Percentiles rank a stretch among this genome's conserved stretches.
Conservation (phyloP, 306 rosid genomes). For the Fragaria ananassa region DNA sequence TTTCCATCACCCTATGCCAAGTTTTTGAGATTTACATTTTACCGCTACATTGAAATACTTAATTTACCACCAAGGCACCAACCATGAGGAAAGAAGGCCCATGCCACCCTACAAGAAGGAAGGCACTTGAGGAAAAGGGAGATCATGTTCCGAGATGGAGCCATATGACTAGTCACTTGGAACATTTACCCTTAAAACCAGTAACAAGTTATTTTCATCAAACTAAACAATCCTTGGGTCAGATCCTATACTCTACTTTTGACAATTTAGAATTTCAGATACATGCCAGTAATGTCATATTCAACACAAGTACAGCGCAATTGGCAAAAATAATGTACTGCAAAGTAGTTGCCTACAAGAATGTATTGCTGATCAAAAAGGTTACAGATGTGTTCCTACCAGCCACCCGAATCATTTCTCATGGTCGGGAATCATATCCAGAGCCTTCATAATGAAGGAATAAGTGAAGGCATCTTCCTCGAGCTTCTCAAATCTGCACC, state of each 20-base stretch:
- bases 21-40: no score
- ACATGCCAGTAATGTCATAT: neutral
- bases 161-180: no score
- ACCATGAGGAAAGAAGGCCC: no score
- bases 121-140: neutral
- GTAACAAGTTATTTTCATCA: neutral
- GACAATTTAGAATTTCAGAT: no score
- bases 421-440: slow-evolving; percentile 41
- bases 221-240: neutral
- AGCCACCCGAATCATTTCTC: neutral
- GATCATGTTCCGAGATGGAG: neutral
- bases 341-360: neutral
- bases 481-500: slow-evolving; percentile 80
- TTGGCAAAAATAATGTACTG: neutral
- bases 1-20: no score
- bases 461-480: slow-evolving; percentile 77
- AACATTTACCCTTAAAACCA: neutral
- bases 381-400: neutral
- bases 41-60: no score
- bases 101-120: no score
- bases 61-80: no score
- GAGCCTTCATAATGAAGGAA: slow-evolving; percentile 54
- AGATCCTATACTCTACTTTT: neutral
- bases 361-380: neutral
- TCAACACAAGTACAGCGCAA: neutral